A percentile compares a stretch with the other conserved stretches of the same genome.
Conservation (phyloP, 2,329 filamentous ascomycete species). For the Pseudocercospora macadamiae region DNA sequence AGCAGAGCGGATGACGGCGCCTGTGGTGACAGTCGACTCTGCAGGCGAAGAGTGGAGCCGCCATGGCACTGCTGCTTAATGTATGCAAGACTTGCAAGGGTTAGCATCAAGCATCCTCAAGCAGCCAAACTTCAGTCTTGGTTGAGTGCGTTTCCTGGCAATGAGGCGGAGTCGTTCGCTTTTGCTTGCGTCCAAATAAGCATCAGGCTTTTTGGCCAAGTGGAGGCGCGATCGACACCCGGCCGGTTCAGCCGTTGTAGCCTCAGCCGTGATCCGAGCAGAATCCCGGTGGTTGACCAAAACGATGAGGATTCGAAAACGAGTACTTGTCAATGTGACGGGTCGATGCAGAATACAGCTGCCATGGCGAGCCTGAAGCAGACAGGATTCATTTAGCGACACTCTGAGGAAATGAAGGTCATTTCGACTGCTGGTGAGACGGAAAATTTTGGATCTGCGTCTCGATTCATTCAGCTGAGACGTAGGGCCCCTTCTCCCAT, state of each 20-base stretch:
- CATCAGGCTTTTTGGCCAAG: background rate
- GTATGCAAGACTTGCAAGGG: background rate
- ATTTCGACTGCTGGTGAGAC: conserved; percentile 3
- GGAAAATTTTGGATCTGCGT: conserved; percentile 1
- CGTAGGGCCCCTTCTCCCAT: background rate
- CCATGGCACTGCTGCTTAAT: conserved; percentile 4
- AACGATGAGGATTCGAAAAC: background rate
- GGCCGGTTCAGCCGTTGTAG: background rate
- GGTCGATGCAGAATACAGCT: no score
- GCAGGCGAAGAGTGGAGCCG: background rate
- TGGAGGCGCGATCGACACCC: background rate
- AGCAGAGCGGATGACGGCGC: background rate
- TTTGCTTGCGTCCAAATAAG: background rate
- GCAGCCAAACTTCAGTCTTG: background rate
- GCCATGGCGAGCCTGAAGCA: background rate
- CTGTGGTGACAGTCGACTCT: background rate
- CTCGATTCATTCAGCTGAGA: conserved; percentile 4
- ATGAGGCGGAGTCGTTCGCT: background rate
- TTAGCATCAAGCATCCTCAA: background rate
- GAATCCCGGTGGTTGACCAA: background rate
- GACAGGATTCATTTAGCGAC: background rate
- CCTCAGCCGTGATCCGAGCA: conserved; percentile 3
- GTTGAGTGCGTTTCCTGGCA: background rate
- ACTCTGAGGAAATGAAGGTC: conserved; percentile 5
- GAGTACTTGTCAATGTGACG: no score